phyloP scores from a whole-genome alignment of 2,329 filamentous ascomycete genomes.

The Pseudocercospora eumusae region DNA sequence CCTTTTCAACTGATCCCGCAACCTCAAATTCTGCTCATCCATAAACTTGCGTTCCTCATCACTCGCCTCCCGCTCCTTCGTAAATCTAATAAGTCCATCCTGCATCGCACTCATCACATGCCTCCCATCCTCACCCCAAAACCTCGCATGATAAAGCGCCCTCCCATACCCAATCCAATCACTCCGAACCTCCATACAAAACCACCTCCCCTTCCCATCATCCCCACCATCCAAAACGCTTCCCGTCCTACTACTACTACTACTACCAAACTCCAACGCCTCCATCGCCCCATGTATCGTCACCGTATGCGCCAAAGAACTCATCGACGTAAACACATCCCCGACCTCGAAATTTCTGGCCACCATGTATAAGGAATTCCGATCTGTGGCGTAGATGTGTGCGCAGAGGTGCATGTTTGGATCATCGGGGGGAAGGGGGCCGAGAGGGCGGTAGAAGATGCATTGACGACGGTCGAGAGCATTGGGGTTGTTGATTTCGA shows the following conservation, averaged over 20 bases:
- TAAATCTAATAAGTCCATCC: slow-evolving; percentile 50
- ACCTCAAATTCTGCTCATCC: neutral
- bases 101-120: slow-evolving; percentile 53
- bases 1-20: neutral
- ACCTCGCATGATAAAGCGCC: slow-evolving; percentile 50
- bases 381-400: slow-evolving; percentile 60
- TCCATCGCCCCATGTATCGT: slow-evolving; percentile 49
- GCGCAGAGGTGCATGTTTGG: slow-evolving; percentile 60
- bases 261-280: slow-evolving; percentile 43
- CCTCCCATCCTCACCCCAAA: slow-evolving; percentile 47
- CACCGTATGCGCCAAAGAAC: slow-evolving; percentile 52
- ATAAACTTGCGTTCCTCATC: slow-evolving; percentile 15
- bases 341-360: slow-evolving; percentile 52
- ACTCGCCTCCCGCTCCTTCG: slow-evolving; percentile 13
- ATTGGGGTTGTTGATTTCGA: slow-evolving; percentile 45
- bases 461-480: slow-evolving; percentile 46
- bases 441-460: slow-evolving; percentile 24
- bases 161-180: slow-evolving; percentile 49
- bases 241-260: neutral
- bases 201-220: slow-evolving; percentile 44
- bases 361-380: slow-evolving; percentile 57
- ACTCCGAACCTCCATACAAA: slow-evolving; percentile 53
- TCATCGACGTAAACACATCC: slow-evolving; percentile 46
- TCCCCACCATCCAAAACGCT: neutral
- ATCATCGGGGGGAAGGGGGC: slow-evolving; percentile 32